Conservation (phyloP, 192 early-diverging fungal genomes). For the Backusella sp. region DNA sequence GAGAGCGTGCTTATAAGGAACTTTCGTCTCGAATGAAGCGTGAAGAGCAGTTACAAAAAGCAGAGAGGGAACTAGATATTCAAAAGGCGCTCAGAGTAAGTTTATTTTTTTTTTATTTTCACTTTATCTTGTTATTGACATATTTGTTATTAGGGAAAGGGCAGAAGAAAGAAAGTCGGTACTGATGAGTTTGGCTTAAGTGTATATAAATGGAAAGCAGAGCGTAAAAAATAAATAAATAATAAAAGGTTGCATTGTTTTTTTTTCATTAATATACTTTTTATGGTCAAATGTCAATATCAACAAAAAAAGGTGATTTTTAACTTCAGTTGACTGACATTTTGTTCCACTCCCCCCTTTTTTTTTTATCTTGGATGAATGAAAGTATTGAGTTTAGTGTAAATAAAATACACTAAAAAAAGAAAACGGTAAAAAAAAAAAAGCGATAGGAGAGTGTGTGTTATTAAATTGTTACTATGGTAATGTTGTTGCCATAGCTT, state of each 20-base stretch:
- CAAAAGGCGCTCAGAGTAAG: constrained; percentile 74
- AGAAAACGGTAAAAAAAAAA: no score
- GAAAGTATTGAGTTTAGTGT: no score
- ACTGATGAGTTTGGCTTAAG: constrained; percentile 76
- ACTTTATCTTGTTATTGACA: not conserved
- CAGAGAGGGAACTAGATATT: constrained; percentile 75
- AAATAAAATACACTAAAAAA: no score
- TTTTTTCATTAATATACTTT: not conserved
- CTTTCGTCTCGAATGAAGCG: constrained; percentile 71
- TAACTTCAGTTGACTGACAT: no score
- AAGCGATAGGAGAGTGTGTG: no score
- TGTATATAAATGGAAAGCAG: constrained; percentile 92
- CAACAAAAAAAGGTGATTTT: no score
- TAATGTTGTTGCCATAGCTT: no score
- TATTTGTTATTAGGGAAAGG: constrained; percentile 60
- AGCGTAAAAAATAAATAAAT: constrained; percentile 75
- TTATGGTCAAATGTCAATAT: not conserved
- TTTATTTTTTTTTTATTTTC: constrained; percentile 5
- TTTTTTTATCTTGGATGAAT: no score
- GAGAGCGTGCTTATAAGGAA: constrained; percentile 61
- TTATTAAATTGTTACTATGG: no score
- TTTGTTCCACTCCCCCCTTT: no score
- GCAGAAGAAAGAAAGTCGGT: constrained; percentile 77
- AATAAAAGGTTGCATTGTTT: not conserved
- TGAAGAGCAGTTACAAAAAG: constrained; percentile 68